Percentiles rank a stretch among this genome's conserved stretches.
phyloP scores from a whole-genome alignment of 805 yeast genomes.

The Torulaspora microellipsoides region DNA sequence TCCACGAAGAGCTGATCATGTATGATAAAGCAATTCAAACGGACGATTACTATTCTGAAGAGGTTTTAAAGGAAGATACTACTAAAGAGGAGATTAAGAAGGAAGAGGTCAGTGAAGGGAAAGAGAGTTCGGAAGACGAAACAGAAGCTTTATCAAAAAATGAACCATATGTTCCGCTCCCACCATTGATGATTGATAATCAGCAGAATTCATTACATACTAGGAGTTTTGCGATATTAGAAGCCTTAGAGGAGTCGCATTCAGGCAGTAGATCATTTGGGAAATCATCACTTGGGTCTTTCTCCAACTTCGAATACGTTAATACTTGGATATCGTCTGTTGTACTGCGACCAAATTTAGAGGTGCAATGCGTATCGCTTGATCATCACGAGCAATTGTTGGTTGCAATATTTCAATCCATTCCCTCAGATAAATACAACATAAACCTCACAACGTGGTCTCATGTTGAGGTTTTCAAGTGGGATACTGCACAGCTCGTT shows the following conservation, averaged over 20 bases:
- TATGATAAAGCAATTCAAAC: constrained; percentile 26
- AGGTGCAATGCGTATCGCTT: constrained; percentile 10
- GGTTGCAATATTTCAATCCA: constrained; percentile 10
- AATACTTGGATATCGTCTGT: constrained; percentile 3
- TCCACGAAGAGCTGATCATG: constrained; percentile 11
- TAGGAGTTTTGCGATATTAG: constrained; percentile 14
- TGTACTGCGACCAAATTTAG: neutral
- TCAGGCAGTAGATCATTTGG: neutral
- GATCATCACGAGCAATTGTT: constrained; percentile 10
- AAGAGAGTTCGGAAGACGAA: neutral
- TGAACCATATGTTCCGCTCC: neutral
- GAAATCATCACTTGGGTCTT: neutral
- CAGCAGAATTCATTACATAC: constrained; percentile 10
- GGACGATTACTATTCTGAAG: constrained; percentile 11
- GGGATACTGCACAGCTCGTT: constrained; percentile 16
- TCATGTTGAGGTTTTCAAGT: constrained; percentile 12
- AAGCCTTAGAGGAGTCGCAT: constrained; percentile 9
- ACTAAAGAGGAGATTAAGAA: neutral
- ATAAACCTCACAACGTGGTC: constrained; percentile 8
- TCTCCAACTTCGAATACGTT: neutral
- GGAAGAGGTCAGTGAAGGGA: neutral
- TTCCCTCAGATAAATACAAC: constrained; percentile 3
- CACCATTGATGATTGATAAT: constrained; percentile 9
- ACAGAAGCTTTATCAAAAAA: neutral
- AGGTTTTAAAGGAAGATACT: neutral